Evolutionary conservation across 768 basidiomycete species (phyloP), one percentile per base, ranked within the genome.

Genomic region (Leccinum ochraceum): DNA sequence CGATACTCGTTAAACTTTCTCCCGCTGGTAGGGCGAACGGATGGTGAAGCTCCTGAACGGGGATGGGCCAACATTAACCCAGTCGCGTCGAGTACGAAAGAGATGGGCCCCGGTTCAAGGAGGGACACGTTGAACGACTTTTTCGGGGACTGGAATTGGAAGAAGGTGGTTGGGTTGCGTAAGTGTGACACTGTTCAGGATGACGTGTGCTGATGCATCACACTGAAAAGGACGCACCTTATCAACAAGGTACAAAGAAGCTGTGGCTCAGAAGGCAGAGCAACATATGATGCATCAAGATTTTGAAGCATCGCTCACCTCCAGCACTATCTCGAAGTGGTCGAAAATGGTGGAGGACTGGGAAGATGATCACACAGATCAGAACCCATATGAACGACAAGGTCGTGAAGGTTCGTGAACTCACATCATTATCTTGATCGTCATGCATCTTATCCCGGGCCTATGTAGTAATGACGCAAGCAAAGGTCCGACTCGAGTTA

Each of bases 1-100:
- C 56, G 56, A 2, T 79, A 66, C 51, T 75, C 69, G 1, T 62
- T 81, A 11, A 75, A 74, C 28, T 73, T 70, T 24, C 28, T 42
- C n/a, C 32, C 34, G 39, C 30, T 44, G 13, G 32, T 14, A 3
- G 44, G 44, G 7, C 26, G 46, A 10, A 56, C 55, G 0, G 56
- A 57, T 37, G 61, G 79, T 0, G 77, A 81, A 53, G 75, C 68
- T 0, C 68, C 77, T 0, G 46, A 56, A 28, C 32, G 46, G 14
- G 55, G 44, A n/a, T 56, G 30, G 55, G 55, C 17, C 55, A 14
- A 48, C 26, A 6, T 46, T 30, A 30, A 30, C 30, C 30, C 30
- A 30, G 30, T 30, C 30, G 30, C 8, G 1, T 30, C 30, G 8
- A 28, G 26, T 16, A 50, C 14, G 4, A 50, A 50, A 6, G 77